Percentiles rank a stretch among this genome's conserved stretches.
Conservation (phyloP, 331 rosid genomes). For the Arachis monticola region DNA sequence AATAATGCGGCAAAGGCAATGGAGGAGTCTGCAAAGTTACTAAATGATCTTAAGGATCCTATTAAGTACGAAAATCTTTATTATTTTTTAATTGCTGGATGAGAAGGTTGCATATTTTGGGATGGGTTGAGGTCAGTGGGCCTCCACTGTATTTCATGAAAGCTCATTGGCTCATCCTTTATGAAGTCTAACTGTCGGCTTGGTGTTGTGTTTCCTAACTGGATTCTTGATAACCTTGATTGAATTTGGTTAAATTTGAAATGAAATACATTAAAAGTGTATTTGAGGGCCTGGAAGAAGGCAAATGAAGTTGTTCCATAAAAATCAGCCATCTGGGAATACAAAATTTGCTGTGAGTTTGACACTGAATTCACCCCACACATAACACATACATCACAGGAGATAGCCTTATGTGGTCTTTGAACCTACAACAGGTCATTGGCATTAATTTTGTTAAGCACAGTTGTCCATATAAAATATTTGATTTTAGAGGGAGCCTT, state of each 20-base stretch:
- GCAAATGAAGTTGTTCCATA: no score
- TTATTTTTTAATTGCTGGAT: slow-evolving; percentile 26
- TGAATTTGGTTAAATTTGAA: neutral
- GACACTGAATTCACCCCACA: no score
- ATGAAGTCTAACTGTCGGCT: neutral
- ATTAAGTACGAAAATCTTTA: slow-evolving; percentile 62
- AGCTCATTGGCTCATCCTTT: neutral
- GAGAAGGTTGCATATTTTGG: slow-evolving; percentile 22
- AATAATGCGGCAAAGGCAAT: slow-evolving; percentile 64
- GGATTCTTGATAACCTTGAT: neutral
- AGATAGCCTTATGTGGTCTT: no score
- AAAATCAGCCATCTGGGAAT: no score
- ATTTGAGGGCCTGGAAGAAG: no score
- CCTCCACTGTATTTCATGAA: neutral
- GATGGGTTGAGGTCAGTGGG: slow-evolving; percentile 9
- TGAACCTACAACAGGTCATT: no score
- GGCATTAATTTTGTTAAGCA: neutral
- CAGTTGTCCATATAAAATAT: no score
- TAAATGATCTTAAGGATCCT: slow-evolving; percentile 68
- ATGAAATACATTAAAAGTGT: no score
- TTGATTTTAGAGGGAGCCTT: no score
- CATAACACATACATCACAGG: no score
- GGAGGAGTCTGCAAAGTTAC: slow-evolving; percentile 69
- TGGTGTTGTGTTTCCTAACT: neutral
- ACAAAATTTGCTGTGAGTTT: no score